Evolutionary conservation across 2,329 filamentous ascomycete species (phyloP), one percentile per base, ranked within the genome.

Genomic region (Tetracladium maxilliforme): DNA sequence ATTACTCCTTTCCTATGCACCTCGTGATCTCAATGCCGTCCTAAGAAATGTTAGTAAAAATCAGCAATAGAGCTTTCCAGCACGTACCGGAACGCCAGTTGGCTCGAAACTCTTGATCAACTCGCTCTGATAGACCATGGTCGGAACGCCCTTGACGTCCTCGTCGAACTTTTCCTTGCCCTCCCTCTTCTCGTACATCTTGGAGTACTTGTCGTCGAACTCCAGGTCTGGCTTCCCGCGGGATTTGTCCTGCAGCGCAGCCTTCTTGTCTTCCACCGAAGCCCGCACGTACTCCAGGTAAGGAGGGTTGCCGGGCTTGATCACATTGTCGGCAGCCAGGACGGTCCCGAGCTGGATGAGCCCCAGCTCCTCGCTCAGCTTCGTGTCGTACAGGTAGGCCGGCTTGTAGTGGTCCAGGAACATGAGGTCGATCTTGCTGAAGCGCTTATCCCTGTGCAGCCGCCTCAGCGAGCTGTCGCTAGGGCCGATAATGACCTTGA

Each of bases 321-420:
- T 67, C 26, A 80, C 64, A 40, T 82, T 82, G 41, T 82, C 75
- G 2, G 75, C 76, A 1, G 64, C 71, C 12, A 78, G 49, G 0
- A 78, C 61, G 1, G 64, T 64, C 1, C 78, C 78, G 0, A 62
- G 57, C 0, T 54, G 56, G 4, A 90, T 56, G 18, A 87, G 44
- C 1, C 61, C 63, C 5, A 86, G 52, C 19, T 77, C 61, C 51
- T 90, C 81, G 42, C 74, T 81, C 1, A 84, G 60, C 50, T 83
- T 83, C 32, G 87, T 48, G 38, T 90, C 82, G 0, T 66, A 61
- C 1, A 65, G 68, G 44, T 87, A 90, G 0, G 72, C 66, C 1
- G 76, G 74, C 48, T 87, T 86, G 49, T 76, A 75, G 46, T 90
- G 81, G 40, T 90, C 82, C 18, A 90, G 52, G 46, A 90, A 87